Evolutionary conservation across 768 basidiomycete species (phyloP), one percentile per base, ranked within the genome.

Genomic region (Macrolepiota albuminosa): DNA sequence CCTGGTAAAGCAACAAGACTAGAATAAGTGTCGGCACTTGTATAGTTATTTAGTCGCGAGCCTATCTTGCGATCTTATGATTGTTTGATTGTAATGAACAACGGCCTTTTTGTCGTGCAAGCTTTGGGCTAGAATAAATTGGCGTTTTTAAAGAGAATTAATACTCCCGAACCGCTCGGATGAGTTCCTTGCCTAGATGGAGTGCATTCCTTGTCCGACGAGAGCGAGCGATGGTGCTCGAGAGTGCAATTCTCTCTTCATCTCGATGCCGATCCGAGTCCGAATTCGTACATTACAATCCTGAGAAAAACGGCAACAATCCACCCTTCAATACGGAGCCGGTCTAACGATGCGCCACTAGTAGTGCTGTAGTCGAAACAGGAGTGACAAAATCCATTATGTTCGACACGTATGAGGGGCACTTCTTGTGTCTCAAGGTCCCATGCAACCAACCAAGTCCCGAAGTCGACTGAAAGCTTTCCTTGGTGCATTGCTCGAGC

Each of bases 41-140:
- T 11, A 16, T 48, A 26, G 13, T 29, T 37, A 11, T 36, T 18
- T 47, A 26, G 26, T 57, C 24, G 26, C 42, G 49, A 58, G 50
- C 54, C 54, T 51, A 42, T 45, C 48, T 33, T 36, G 9, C n/a
- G 54, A 40, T 45, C 53, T 42, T 48, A 59, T 54, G 37, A 40
- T 24, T 8, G 29, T 33, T 54, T n/a, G 53, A 43, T 31, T 37
- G 18, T 36, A 14, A 53, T 42, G 29, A 33, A 31, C 39, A 26
- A 42, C 26, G 9, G 31, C 42, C 11, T 36, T 3, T 8, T 33
- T 59, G 43, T n/a, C 52, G 37, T 1, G 43, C 40, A 42, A 33
- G 58, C 50, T 49, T 57, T 24, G n/a, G 42, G 42, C 53, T 18
- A 40, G 42, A 14, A n/a, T 36, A n/a, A 36, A 26, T 21, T 36